Conservation (phyloP, 768 basidiomycete genomes). For the Podaxis sp. region DNA sequence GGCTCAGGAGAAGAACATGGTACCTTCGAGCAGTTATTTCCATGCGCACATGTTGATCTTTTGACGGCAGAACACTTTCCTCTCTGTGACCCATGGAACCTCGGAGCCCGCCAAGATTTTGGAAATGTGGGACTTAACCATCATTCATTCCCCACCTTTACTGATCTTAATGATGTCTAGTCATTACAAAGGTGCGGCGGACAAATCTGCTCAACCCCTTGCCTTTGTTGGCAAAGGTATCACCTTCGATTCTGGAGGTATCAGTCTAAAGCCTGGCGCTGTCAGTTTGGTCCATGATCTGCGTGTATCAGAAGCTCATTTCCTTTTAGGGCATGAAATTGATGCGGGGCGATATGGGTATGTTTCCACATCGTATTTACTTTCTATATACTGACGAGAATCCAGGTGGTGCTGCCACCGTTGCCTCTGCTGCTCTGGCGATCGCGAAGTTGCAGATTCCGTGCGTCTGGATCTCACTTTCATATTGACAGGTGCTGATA, state of each 20-base stretch:
- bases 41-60: neutral
- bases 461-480: constrained; percentile 37
- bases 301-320: neutral
- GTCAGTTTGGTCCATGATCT: constrained; percentile 35
- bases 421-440: constrained; percentile 69
- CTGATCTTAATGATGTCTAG: constrained; percentile 32
- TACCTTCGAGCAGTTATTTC: constrained; percentile 21
- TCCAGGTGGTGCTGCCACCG: constrained; percentile 75
- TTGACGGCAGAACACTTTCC: constrained; percentile 68
- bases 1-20: constrained; percentile 86
- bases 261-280: constrained; percentile 75
- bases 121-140: constrained; percentile 59
- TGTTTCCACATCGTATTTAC: neutral
- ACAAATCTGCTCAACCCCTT: constrained; percentile 55
- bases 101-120: constrained; percentile 84
- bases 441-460: constrained; percentile 82
- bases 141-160: neutral
- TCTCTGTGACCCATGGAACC: constrained; percentile 82
- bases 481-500: constrained; percentile 1
- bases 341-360: constrained; percentile 89
- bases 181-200: constrained; percentile 76
- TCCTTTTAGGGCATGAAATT: constrained; percentile 66
- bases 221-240: constrained; percentile 87
- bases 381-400: neutral
- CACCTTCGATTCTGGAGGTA: constrained; percentile 88